Base-by-base conservation (phyloP, 2,329 filamentous ascomycete genomes). In the Emmonsiellopsis sp. region DNA sequence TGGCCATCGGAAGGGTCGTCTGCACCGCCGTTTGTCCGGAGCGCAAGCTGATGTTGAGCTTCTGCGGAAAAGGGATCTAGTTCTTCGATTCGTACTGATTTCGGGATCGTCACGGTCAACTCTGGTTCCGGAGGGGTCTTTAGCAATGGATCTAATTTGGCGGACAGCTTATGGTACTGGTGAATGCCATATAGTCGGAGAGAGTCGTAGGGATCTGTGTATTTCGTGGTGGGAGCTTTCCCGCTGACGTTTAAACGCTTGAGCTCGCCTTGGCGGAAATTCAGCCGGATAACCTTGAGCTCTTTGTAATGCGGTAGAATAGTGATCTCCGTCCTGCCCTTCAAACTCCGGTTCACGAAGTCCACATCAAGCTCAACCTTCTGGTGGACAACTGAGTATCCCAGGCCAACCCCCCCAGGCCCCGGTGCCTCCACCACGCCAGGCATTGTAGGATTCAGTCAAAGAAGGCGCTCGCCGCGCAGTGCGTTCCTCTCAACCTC, bases 361-460 rank as follows among this genome's bases (percentile, higher is more conserved):
- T 95, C 87, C 65, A 98, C 77, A 63, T 97, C 91, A 56, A 98
- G 77, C 62, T 90, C 85, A 49, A 98, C 85, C 67, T 88, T 87
- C 72, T 97, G 92, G 71, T 90, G 86, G 52, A 88, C 78, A 54
- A 97, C 75, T 47, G 75, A 75, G 63, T 78, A 83, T 39, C 73
- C 73, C 55, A 67, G 61, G 33, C 62, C 63, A 49, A 63, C 60
- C 61, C 62, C 63, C 54, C 56, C 56, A 52, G 65, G 61, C 40
- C 46, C 53, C 46, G 62, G 61, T 53, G 62, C 63, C 53, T 71
- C 69, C 51, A 71, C 63, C 57, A 70, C 62, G 59, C 69, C 68
- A 55, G 68, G 69, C 69, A 71, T 71, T 56, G 62, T 63, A 52
- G 60, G 62, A 58, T 64, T 69, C 61, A 70, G 59, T 67, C 60